Evolutionary conservation across 805 yeast species (phyloP).

Genomic region (Isabelozyma gotoi): DNA sequence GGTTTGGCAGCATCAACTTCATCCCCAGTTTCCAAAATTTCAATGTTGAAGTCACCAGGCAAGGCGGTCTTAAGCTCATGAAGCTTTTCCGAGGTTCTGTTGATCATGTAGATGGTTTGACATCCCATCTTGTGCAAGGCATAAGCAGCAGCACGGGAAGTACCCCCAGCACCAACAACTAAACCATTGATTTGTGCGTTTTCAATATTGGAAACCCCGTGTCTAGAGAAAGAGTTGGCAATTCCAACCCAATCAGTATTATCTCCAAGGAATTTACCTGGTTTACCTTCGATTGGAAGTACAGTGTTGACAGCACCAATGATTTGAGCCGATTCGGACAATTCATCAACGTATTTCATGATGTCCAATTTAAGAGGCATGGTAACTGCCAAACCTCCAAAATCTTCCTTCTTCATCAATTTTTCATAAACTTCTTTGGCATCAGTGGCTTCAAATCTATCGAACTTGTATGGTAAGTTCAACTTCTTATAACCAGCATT

Average conservation of each 20-base stretch:
- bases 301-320: constrained; percentile 96
- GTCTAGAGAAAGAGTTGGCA: constrained; percentile 57
- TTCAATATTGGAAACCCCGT: constrained; percentile 55
- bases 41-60: constrained; percentile 59
- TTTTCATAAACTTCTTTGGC: constrained; percentile 55
- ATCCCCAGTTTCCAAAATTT: constrained; percentile 50
- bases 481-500: constrained; percentile 72
- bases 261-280: constrained; percentile 64
- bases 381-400: constrained; percentile 96
- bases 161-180: constrained; percentile 96
- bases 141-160: constrained; percentile 90
- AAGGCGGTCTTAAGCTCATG: constrained; percentile 57
- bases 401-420: constrained; percentile 47
- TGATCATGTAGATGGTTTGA: constrained; percentile 68
- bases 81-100: constrained; percentile 74
- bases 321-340: constrained; percentile 72
- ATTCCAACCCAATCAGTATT: constrained; percentile 98
- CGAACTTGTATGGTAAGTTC: constrained; percentile 75
- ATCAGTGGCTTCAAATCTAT: constrained; percentile 63
- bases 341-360: constrained; percentile 59
- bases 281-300: constrained; percentile 40
- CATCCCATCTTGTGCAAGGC: constrained; percentile 84
- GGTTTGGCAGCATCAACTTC: constrained; percentile 45
- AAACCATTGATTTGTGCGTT: constrained; percentile 54
- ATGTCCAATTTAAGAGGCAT: constrained; percentile 89